These are phyloP conservation scores for Mortierella sp. DNA, from an alignment of 371 early-diverging fungal species.

Conservation along the genomic window DNA sequence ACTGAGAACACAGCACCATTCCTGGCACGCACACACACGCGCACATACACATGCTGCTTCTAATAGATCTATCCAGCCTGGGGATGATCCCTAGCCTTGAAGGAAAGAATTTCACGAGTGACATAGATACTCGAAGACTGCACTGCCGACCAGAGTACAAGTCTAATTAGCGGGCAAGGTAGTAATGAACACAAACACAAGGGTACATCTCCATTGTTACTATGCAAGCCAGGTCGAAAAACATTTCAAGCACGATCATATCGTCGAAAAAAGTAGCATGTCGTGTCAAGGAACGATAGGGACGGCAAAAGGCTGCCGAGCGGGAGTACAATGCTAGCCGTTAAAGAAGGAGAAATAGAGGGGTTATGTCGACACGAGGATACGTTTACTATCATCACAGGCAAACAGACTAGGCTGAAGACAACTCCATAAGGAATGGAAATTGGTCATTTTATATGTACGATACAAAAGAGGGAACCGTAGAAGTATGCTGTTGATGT, in stretches of 20 bases:
- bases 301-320: not conserved
- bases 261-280: not conserved
- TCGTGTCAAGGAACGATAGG: not conserved
- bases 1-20: constrained; percentile 2
- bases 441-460: not conserved
- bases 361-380: not conserved
- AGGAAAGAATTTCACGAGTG: not conserved
- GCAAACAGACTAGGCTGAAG: not conserved
- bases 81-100: too few species aligned
- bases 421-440: too few species aligned
- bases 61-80: not conserved
- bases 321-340: not conserved
- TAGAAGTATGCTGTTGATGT: too few species aligned
- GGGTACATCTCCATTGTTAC: too few species aligned
- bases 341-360: not conserved
- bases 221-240: too few species aligned
- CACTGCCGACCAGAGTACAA: too few species aligned
- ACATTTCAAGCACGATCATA: not conserved
- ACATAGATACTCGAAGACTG: too few species aligned
- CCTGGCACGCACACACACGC: not conserved
- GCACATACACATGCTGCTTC: not conserved
- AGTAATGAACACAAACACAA: too few species aligned
- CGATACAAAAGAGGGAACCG: not conserved
- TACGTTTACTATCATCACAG: too few species aligned
- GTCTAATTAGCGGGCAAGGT: too few species aligned